phyloP scores from a whole-genome alignment of 805 yeast species.

The Kodamaea kaohsiungensis region DNA sequence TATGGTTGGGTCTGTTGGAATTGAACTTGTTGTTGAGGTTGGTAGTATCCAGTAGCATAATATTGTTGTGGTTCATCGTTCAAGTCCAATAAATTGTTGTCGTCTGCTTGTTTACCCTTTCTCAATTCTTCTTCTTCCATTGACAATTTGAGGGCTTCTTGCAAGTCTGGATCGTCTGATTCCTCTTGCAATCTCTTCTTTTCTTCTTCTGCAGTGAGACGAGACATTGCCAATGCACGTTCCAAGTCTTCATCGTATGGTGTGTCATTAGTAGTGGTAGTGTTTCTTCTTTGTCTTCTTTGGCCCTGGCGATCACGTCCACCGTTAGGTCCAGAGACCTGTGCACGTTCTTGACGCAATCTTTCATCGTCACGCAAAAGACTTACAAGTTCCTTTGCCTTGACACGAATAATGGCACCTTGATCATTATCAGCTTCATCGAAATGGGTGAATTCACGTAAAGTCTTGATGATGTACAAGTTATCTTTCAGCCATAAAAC shows the following conservation, averaged over 20 bases:
- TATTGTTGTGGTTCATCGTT: constrained; percentile 40
- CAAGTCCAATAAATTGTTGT: constrained; percentile 54
- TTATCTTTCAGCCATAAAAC: constrained; percentile 92
- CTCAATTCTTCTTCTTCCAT: constrained; percentile 76
- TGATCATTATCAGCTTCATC: constrained; percentile 83
- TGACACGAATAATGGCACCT: constrained; percentile 82
- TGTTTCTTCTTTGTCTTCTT: constrained; percentile 17
- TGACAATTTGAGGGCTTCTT: constrained; percentile 68
- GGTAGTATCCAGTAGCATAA: constrained; percentile 16
- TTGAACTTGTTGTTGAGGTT: constrained; percentile 12
- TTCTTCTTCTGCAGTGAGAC: constrained; percentile 82
- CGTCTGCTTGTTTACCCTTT: constrained; percentile 43
- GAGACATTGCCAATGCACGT: constrained; percentile 78
- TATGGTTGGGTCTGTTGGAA: constrained; percentile 18
- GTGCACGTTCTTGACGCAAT: constrained; percentile 62
- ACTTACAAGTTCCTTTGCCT: constrained; percentile 86
- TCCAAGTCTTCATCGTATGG: constrained; percentile 76
- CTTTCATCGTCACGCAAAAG: constrained; percentile 81
- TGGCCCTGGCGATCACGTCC: constrained; percentile 31
- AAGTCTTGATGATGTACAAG: constrained; percentile 81
- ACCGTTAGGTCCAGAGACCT: constrained; percentile 24
- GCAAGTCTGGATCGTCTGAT: constrained; percentile 61
- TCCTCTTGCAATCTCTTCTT: constrained; percentile 53
- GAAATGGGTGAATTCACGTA: constrained; percentile 82
- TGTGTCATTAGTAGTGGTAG: constrained; percentile 25